These are phyloP conservation scores for Xanthoconium stramineum DNA, from an alignment of 768 basidiomycete species.

Conservation along the genomic window DNA sequence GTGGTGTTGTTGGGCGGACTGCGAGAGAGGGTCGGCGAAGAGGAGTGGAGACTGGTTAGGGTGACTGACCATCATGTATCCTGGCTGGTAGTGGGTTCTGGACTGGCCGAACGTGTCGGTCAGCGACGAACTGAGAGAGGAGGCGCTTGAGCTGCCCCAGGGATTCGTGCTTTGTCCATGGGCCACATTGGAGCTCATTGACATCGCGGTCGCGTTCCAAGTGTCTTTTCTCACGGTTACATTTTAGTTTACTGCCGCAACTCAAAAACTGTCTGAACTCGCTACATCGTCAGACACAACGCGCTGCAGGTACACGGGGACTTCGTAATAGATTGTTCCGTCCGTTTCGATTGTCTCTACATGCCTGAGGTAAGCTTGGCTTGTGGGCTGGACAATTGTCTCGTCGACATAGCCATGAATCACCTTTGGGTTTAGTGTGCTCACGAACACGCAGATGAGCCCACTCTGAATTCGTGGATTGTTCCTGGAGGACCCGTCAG, in stretches of 20 bases:
- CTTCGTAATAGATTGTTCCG: no score
- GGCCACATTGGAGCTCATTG: constrained; percentile 18
- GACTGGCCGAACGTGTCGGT: constrained; percentile 70
- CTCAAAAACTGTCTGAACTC: no score
- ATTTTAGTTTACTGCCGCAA: neutral
- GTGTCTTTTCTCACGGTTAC: constrained; percentile 5
- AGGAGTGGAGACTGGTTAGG: neutral
- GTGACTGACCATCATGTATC: constrained; percentile 69
- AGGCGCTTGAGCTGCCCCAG: constrained; percentile 50
- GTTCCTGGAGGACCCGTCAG: no score
- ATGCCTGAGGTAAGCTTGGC: no score
- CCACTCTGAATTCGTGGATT: no score
- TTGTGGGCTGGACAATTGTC: no score
- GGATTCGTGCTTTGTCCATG: constrained; percentile 49
- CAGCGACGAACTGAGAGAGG: constrained; percentile 48
- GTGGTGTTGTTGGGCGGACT: constrained; percentile 65
- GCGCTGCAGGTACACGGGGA: no score
- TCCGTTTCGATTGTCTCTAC: no score
- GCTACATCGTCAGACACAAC: no score
- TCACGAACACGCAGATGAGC: no score
- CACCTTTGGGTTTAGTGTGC: no score
- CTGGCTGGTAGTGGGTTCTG: constrained; percentile 74
- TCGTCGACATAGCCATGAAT: no score
- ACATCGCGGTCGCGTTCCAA: constrained; percentile 11
- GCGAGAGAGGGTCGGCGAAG: neutral